Evolutionary conservation across 257 asterid species (phyloP).

Genomic region (Eustoma russellianum): DNA sequence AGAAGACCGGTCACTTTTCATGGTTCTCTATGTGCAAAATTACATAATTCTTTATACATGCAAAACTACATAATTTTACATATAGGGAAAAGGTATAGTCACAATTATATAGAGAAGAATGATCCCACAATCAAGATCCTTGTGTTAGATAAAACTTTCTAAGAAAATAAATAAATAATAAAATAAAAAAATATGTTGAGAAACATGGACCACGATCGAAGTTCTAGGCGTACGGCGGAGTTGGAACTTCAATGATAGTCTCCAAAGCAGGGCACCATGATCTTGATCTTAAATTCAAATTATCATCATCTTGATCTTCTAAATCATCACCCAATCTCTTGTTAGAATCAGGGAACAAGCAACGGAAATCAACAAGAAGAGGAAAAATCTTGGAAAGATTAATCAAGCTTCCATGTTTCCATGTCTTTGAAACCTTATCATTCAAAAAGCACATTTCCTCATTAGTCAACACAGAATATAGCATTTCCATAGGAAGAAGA

Average conservation of each 20-base stretch:
- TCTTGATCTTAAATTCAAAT: slow-evolving; percentile 41
- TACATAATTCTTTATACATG: too few species aligned
- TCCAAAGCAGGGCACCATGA: slow-evolving; percentile 77
- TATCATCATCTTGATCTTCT: slow-evolving; percentile 9
- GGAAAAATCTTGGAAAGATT: slow-evolving; percentile 46
- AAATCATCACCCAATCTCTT: slow-evolving; percentile 8
- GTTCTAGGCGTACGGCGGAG: slow-evolving; percentile 26
- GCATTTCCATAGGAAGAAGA: slow-evolving; percentile 65
- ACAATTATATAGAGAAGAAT: too few species aligned
- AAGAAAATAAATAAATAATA: too few species aligned
- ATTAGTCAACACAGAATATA: slow-evolving; percentile 51
- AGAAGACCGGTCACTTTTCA: too few species aligned
- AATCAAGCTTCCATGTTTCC: slow-evolving; percentile 22
- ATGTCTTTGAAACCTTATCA: slow-evolving; percentile 25
- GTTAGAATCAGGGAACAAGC: slow-evolving; percentile 34
- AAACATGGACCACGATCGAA: neutral
- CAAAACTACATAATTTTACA: too few species aligned
- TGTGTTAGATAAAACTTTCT: too few species aligned
- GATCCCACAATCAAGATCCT: too few species aligned
- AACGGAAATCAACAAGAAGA: slow-evolving; percentile 28
- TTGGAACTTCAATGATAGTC: slow-evolving; percentile 61
- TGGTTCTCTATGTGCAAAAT: too few species aligned
- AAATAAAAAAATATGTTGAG: too few species aligned
- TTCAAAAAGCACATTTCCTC: slow-evolving; percentile 38
- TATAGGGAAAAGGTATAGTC: too few species aligned